phyloP scores from a whole-genome alignment of 2,329 filamentous ascomycete species.

The Fusarium fujikuroi region DNA sequence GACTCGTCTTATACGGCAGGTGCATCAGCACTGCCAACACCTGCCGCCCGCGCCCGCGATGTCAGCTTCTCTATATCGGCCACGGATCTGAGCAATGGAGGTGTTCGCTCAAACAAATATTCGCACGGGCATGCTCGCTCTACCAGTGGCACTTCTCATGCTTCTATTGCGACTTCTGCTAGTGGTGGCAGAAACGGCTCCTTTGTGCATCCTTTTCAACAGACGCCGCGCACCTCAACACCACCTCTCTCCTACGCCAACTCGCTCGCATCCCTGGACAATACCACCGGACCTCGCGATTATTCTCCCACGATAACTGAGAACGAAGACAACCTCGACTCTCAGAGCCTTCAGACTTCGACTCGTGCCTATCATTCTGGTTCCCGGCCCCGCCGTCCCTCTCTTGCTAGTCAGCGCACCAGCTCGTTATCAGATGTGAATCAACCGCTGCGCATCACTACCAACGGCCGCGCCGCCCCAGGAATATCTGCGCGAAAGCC shows the following conservation, averaged over 20 bases:
- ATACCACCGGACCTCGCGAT: constrained; percentile 55
- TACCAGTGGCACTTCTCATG: constrained; percentile 67
- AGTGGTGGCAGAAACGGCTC: constrained; percentile 62
- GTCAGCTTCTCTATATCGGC: constrained; percentile 59
- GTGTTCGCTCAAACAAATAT: constrained; percentile 53
- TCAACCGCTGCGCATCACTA: constrained; percentile 43
- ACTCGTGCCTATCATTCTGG: constrained; percentile 36
- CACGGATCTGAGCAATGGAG: constrained; percentile 47
- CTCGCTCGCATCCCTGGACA: constrained; percentile 64
- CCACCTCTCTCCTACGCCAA: constrained; percentile 69
- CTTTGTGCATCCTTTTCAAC: constrained; percentile 73
- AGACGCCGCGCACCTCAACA: constrained; percentile 69
- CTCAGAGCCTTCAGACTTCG: constrained; percentile 28
- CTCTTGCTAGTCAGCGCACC: constrained; percentile 49
- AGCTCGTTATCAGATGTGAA: constrained; percentile 50
- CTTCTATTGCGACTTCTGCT: constrained; percentile 64
- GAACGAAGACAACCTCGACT: constrained; percentile 57
- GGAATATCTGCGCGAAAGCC: constrained; percentile 53
- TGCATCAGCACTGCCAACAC: constrained; percentile 37
- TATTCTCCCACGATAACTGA: constrained; percentile 67
- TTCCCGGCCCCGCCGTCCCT: constrained; percentile 45
- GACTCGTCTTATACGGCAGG: constrained; percentile 41
- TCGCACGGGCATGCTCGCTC: constrained; percentile 69
- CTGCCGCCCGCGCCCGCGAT: constrained; percentile 49
- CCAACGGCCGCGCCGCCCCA: constrained; percentile 44